Percentiles rank a stretch among this genome's conserved stretches.
Evolutionary conservation across 2,329 filamentous ascomycete genomes (phyloP).

Genomic region (Trichoderma oligosporum): DNA sequence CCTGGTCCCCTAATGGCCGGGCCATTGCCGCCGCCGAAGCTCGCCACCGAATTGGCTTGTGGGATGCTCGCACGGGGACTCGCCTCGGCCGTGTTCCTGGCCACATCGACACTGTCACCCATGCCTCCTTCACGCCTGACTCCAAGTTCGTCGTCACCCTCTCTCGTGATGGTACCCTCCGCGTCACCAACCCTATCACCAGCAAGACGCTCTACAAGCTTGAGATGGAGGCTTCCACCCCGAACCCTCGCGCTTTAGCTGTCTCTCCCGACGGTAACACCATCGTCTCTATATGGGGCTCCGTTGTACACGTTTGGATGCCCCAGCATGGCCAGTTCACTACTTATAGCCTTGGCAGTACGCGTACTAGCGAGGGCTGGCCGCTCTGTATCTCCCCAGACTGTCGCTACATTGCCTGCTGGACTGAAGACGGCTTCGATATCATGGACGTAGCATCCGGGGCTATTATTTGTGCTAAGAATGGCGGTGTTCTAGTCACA

Average conservation of each 20-base stretch:
- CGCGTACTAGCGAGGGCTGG: conserved; percentile 39
- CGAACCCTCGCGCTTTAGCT: conserved; percentile 31
- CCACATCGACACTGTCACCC: conserved; percentile 38
- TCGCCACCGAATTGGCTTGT: conserved; percentile 31
- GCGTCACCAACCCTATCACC: conserved; percentile 34
- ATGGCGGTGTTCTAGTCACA: conserved; percentile 31
- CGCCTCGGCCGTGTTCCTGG: conserved; percentile 32
- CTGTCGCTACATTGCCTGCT: conserved; percentile 36
- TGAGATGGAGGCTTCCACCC: conserved; percentile 30
- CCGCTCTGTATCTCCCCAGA: conserved; percentile 40
- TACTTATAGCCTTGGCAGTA: conserved; percentile 35
- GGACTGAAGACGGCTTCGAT: conserved; percentile 42
- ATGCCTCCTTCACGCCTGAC: conserved; percentile 32
- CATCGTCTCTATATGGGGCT: conserved; percentile 39
- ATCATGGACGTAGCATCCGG: conserved; percentile 38
- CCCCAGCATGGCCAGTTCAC: conserved; percentile 32
- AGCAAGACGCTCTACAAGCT: conserved; percentile 37
- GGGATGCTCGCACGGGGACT: conserved; percentile 31
- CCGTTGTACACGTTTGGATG: conserved; percentile 38
- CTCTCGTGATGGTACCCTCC: conserved; percentile 37
- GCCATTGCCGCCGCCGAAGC: conserved; percentile 32
- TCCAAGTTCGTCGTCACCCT: conserved; percentile 34
- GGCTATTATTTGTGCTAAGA: conserved; percentile 29
- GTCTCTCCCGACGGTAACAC: conserved; percentile 34
- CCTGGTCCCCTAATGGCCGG: conserved; percentile 34